These are phyloP conservation scores for Phytophthora tubulina DNA, from an alignment of 352 stramenopile genomes.

Conservation along the genomic window DNA sequence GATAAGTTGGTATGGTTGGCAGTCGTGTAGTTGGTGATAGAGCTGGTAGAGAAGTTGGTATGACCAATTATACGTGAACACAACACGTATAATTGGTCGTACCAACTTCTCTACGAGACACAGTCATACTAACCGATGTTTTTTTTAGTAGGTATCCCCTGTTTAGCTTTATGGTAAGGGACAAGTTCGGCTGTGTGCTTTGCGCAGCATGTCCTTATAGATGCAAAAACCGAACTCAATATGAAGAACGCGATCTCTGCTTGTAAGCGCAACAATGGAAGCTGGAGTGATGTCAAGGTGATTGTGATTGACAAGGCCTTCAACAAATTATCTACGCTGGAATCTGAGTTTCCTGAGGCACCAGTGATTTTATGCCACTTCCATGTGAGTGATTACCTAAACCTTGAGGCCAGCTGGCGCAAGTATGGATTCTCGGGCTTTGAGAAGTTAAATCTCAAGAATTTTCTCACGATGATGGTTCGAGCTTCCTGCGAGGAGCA, in stretches of 20 bases:
- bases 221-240: conserved; percentile 15
- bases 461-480: conserved; percentile 13
- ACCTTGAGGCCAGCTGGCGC: not conserved
- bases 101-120: too few species aligned
- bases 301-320: conserved; percentile 21
- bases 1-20: too few species aligned
- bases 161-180: conserved; percentile 19
- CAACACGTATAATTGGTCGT: too few species aligned
- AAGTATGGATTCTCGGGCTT: not conserved
- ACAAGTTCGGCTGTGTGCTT: conserved; percentile 20
- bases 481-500: not conserved
- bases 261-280: conserved; percentile 19
- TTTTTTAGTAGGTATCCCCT: conserved; percentile 9
- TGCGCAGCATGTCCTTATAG: conserved; percentile 17
- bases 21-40: too few species aligned
- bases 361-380: conserved; percentile 19
- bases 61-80: too few species aligned
- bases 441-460: not conserved
- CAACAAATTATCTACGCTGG: conserved; percentile 3
- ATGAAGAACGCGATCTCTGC: conserved; percentile 4
- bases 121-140: not conserved
- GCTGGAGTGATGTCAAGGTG: not conserved
- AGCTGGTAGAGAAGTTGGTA: too few species aligned
- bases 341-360: conserved; percentile 1
- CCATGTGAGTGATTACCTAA: conserved; percentile 24